phyloP scores from a whole-genome alignment of 192 early-diverging fungal species.

The Backusella macrospora region DNA sequence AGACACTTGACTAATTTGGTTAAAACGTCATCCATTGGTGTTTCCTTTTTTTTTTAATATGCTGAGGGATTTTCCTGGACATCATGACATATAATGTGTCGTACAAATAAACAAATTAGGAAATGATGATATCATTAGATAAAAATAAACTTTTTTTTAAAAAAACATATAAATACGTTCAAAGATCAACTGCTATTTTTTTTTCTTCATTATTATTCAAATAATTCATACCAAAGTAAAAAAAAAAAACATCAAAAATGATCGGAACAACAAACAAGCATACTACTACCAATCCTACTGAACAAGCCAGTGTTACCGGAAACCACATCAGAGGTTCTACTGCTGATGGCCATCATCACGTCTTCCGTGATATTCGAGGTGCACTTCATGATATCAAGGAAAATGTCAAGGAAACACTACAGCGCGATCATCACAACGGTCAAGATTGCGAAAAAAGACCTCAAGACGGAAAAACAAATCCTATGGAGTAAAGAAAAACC shows the following conservation, averaged over 20 bases:
- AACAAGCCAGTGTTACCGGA: not conserved
- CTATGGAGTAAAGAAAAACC: not conserved
- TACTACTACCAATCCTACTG: not conserved
- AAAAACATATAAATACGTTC: conserved; percentile 3
- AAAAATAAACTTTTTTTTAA: not conserved
- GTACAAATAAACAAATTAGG: not conserved
- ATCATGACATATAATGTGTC: not conserved
- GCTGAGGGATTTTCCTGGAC: too few species aligned
- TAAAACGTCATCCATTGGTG: not conserved
- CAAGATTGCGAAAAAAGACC: conserved; percentile 3
- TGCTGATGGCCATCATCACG: not conserved
- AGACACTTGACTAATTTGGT: not conserved
- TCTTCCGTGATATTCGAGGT: not conserved
- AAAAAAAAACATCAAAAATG: not conserved
- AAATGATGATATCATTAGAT: not conserved
- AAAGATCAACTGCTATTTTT: not conserved
- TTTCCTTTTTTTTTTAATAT: not conserved
- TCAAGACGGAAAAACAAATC: conserved; percentile 6
- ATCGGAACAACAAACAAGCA: not conserved
- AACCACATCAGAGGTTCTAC: conserved; percentile 1
- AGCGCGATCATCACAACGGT: not conserved
- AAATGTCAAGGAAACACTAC: conserved; percentile 9
- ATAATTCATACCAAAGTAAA: not conserved
- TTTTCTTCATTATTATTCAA: not conserved
- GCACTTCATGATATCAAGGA: conserved; percentile 11